phyloP scores from a whole-genome alignment of 495 filamentous ascomycete genomes.

The Lasiosphaeria hispida region DNA sequence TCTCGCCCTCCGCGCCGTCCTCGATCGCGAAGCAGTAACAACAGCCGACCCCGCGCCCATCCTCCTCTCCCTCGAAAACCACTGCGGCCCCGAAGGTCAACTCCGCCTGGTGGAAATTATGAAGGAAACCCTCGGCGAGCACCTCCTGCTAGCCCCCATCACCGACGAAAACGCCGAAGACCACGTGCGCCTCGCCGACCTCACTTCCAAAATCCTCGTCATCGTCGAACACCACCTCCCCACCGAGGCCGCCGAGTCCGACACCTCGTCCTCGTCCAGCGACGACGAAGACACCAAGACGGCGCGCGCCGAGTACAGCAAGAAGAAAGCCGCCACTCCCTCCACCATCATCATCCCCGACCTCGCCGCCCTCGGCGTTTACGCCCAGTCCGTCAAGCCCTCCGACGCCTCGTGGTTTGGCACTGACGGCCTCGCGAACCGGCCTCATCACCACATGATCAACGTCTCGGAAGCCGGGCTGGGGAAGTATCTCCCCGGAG shows the following conservation, averaged over 20 bases:
- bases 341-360: constrained; percentile 48
- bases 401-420: constrained; percentile 50
- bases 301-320: constrained; percentile 39
- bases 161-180: constrained; percentile 42
- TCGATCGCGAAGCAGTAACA: constrained; percentile 40
- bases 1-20: constrained; percentile 49
- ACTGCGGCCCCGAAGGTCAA: constrained; percentile 48
- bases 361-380: constrained; percentile 53
- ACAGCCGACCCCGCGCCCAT: constrained; percentile 43
- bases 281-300: constrained; percentile 42
- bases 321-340: constrained; percentile 37
- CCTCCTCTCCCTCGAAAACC: constrained; percentile 54
- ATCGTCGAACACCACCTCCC: constrained; percentile 56
- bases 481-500: constrained; percentile 31
- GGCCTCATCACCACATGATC: constrained; percentile 55
- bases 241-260: constrained; percentile 35
- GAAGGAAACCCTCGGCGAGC: constrained; percentile 50
- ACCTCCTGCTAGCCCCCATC: constrained; percentile 47
- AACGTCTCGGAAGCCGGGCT: constrained; percentile 55
- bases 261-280: constrained; percentile 24
- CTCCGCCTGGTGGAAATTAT: constrained; percentile 51
- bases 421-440: constrained; percentile 31
- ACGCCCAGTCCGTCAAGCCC: constrained; percentile 57
- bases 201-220: constrained; percentile 52
- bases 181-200: constrained; percentile 45